Percentiles rank a stretch among this genome's conserved stretches.
phyloP scores from a whole-genome alignment of 2,329 filamentous ascomycete species.

The Coniochaeta sp. region DNA sequence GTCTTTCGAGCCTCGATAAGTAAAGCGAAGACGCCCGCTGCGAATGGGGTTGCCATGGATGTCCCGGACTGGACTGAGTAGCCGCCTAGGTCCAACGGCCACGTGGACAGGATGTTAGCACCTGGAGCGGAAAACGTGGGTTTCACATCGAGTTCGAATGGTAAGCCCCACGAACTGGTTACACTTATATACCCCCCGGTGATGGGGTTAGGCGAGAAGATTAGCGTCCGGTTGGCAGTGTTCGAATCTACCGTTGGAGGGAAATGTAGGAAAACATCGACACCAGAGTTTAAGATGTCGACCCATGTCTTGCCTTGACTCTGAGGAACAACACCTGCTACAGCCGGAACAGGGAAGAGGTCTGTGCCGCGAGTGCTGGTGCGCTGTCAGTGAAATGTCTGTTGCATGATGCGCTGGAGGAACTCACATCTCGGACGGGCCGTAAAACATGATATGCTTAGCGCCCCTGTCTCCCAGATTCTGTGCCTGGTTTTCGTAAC shows the following conservation, averaged over 20 bases:
- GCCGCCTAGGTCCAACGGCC: not conserved
- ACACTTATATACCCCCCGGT: constrained; percentile 27
- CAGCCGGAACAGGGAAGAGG: not conserved
- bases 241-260: constrained; percentile 4
- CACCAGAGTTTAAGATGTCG: constrained; percentile 12
- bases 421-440: constrained; percentile 4
- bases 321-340: constrained; percentile 5
- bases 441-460: constrained; percentile 5
- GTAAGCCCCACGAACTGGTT: constrained; percentile 38
- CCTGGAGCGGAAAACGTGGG: not conserved
- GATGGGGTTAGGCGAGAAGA: constrained; percentile 10
- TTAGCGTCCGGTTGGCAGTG: constrained; percentile 2
- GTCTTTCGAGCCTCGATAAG: constrained; percentile 4
- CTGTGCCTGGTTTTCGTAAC: constrained; percentile 14
- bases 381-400: constrained; percentile 2
- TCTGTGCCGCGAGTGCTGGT: constrained; percentile 5
- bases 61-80: constrained; percentile 2
- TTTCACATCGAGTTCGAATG: constrained; percentile 28
- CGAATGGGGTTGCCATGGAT: constrained; percentile 6
- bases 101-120: constrained; percentile 1
- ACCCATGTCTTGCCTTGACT: constrained; percentile 16
- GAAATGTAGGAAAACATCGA: constrained; percentile 15
- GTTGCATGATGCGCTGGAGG: not conserved
- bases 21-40: constrained; percentile 6
- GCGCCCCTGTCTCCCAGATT: constrained; percentile 24